Conservation (phyloP, 805 yeast species). For the Schizosaccharomyces octosporus region DNA sequence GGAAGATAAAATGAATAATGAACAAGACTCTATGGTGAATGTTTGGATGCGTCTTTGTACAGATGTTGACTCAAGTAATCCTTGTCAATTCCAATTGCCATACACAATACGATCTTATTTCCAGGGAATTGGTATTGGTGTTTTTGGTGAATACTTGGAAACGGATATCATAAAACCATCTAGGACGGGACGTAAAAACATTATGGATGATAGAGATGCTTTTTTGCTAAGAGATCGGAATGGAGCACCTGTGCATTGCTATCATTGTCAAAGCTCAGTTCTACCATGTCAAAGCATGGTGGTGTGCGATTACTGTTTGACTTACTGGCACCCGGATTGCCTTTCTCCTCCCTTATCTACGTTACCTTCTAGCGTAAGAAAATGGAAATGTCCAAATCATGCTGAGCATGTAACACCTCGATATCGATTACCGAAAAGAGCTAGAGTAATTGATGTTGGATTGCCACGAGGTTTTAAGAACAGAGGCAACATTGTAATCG, state of each 20-base stretch:
- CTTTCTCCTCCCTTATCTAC: constrained; percentile 48
- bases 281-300: constrained; percentile 31
- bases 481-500: constrained; percentile 35
- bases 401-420: constrained; percentile 20
- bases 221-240: constrained; percentile 39
- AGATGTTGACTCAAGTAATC: constrained; percentile 32
- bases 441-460: constrained; percentile 29
- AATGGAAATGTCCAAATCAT: constrained; percentile 84
- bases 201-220: constrained; percentile 31
- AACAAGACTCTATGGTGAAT: constrained; percentile 9
- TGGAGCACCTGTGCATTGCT: constrained; percentile 49
- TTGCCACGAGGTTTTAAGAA: constrained; percentile 27
- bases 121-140: constrained; percentile 30
- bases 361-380: constrained; percentile 42
- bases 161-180: constrained; percentile 6
- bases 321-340: constrained; percentile 80
- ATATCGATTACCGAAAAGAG: constrained; percentile 26
- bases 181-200: constrained; percentile 15
- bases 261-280: constrained; percentile 51
- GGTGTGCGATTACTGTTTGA: constrained; percentile 61
- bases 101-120: constrained; percentile 31
- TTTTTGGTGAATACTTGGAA: constrained; percentile 47
- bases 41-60: constrained; percentile 35
- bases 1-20: background rate
- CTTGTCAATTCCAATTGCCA: constrained; percentile 48